phyloP scores from a whole-genome alignment of 192 early-diverging fungal species.

The Mortierella claussenii region DNA sequence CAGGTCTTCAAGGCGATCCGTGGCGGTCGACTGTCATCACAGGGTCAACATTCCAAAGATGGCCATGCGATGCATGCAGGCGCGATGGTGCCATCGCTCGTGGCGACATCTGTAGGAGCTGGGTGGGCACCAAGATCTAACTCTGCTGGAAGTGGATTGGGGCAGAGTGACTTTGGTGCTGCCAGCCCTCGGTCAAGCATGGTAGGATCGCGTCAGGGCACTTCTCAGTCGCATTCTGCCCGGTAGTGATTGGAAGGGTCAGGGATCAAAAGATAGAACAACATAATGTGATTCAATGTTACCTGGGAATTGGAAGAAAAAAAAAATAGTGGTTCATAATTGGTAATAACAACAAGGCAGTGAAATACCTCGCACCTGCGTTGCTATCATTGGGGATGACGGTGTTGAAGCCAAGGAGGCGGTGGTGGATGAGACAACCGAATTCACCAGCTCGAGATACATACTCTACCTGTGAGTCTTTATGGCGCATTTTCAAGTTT shows the following conservation, averaged over 20 bases:
- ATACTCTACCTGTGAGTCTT: no score
- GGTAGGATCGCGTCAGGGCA: constrained; percentile 22
- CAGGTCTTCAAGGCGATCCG: constrained; percentile 52
- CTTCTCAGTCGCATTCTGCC: background rate
- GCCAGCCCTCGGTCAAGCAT: constrained; percentile 36
- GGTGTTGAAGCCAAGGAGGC: no score
- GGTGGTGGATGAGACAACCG: no score
- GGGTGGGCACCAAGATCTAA: constrained; percentile 57
- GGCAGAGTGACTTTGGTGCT: background rate
- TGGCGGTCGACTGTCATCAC: constrained; percentile 44
- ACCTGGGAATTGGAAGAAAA: no score
- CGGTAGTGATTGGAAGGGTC: no score
- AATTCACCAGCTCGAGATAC: no score
- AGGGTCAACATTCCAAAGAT: background rate
- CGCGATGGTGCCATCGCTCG: constrained; percentile 55
- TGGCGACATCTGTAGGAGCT: constrained; percentile 55
- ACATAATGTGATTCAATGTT: no score
- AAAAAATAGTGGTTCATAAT: background rate
- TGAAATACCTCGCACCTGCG: no score
- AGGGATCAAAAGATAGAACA: no score
- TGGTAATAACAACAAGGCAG: no score
- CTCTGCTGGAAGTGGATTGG: background rate
- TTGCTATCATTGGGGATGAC: no score
- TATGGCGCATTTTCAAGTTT: no score
- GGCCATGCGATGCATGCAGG: constrained; percentile 49